Percentiles rank a stretch among this genome's conserved stretches.
Evolutionary conservation across 2,329 filamentous ascomycete species (phyloP).

Genomic region (Botrytis deweyae): DNA sequence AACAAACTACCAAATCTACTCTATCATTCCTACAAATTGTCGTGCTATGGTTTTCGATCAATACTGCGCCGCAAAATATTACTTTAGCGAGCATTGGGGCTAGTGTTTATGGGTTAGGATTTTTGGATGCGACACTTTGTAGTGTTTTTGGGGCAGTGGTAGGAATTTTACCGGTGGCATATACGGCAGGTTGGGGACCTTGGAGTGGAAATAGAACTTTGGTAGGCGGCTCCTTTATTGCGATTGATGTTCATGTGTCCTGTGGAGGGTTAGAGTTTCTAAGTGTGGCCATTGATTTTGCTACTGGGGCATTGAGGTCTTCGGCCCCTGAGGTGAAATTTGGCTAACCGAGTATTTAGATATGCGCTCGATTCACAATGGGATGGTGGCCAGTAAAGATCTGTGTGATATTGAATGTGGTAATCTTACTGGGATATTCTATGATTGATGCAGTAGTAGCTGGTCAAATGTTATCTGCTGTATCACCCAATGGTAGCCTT

Average conservation of each 20-base stretch:
- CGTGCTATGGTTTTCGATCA: constrained; percentile 61
- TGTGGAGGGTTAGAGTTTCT: neutral
- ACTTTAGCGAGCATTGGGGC: constrained; percentile 64
- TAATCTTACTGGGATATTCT: constrained; percentile 61
- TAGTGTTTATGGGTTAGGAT: constrained; percentile 56
- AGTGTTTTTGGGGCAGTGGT: constrained; percentile 57
- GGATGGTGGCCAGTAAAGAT: constrained; percentile 66
- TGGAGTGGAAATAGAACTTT: constrained; percentile 61
- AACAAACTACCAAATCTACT: constrained; percentile 47
- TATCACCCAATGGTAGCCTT: constrained; percentile 57
- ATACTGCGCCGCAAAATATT: constrained; percentile 62
- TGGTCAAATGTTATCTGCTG: constrained; percentile 67
- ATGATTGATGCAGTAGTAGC: constrained; percentile 65
- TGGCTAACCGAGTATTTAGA: constrained; percentile 25
- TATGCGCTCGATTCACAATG: constrained; percentile 59
- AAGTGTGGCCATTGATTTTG: neutral
- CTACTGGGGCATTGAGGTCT: neutral
- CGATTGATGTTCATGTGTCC: neutral
- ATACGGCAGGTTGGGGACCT: constrained; percentile 62
- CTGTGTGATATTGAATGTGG: constrained; percentile 60
- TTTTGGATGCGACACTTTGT: constrained; percentile 55
- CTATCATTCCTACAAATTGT: constrained; percentile 39
- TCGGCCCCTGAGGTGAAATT: neutral
- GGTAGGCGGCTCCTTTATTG: constrained; percentile 40
- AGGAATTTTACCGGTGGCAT: constrained; percentile 55